Evolutionary conservation across 345 rosid species (phyloP), one percentile per base, ranked within the genome.

Genomic region (Citrus mangshanensis): DNA sequence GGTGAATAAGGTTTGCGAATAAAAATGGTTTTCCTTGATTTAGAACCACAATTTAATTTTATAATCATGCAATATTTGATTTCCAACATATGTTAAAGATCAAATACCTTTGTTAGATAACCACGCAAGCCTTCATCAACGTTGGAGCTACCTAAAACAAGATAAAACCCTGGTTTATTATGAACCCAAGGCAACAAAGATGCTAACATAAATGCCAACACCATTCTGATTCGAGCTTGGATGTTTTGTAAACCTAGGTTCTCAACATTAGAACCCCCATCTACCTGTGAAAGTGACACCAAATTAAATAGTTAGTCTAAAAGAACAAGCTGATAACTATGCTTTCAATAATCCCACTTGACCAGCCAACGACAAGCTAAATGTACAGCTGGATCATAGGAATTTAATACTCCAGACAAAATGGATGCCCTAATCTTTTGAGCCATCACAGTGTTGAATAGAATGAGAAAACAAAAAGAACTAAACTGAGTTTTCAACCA

Each of bases 151-250:
- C 99, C 97, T 80, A 94, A 68, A 84, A 96, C 98, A 68, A 97
- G 99, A 88, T 89, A 92, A 86, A 91, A 94, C 7, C 98, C 98
- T 14, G 89, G 82, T 78, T 94, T 97, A 81, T 76, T 90, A 84
- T 93, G 98, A 86, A 92, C 95, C 98, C 99, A 94, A 70, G 99
- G 98, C 87, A 97, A 88, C 66, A 93, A 89, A 63, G 98, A 94
- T 63, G 99, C 98, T 75, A 97, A 80, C 92, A 89, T 93, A 82
- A 90, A 91, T 34, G 99, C 97, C 76, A 94, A 81, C 63, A 94
- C 98, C 99, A 97, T 97, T 86, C 98, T 94, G 75, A 91, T 93
- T 84, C 99, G 89, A 72, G 97, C 98, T 90, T 91, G 99, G 84
- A 97, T 93, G 84, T 94, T 92, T 85, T 93, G 93, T 82, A 97